Evolutionary conservation across 2,329 filamentous ascomycete species (phyloP), one percentile per base, ranked within the genome.

Genomic region (Tolypocladium endophyticum): DNA sequence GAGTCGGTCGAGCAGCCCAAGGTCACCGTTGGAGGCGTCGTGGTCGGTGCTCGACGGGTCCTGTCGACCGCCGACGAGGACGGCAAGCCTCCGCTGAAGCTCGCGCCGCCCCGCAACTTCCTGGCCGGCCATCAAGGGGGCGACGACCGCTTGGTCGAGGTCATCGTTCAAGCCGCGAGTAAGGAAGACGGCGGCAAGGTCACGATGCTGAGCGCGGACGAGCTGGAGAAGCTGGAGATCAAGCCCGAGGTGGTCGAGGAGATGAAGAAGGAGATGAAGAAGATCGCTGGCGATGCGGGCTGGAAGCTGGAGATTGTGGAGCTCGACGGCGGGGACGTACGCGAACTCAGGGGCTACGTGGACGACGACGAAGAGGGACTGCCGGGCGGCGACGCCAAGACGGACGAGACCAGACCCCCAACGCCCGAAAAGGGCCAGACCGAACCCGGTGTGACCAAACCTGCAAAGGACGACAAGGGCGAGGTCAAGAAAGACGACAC

Each of bases 231-330:
- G 66, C 74, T 90, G 53, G 84, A 88, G 18, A 77, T 93, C 36
- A 82, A 87, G 58, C 82, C 82, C 0, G 81, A 87, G 55, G 79
- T 86, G 52, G 79, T 96, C 3, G 86, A 92, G 65, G 79, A 85
- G 54, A 77, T 96, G 69, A 82, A 82, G 66, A 80, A 85, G 63
- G 79, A 89, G 68, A 73, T 96, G 60, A 80, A 89, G 69, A 81
- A 85, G 66, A 69, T 89, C 47, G 89, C 90, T 0, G 83, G 85
- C 3, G 85, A 87, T 9, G 83, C 86, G 64, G 85, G 85, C 20
- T 96, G 92, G 91, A 88, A 86, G 67, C 76, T 96, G 61, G 89
- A 94, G 72, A 79, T 94, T 18, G 83, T 94, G 1, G 88, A 94
- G 67, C 79, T 84, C 14, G 80, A 82, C 28, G 75, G 79, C 5